Base-by-base conservation (phyloP, 1,284 basidiomycete species). In the Malassezia equina region DNA sequence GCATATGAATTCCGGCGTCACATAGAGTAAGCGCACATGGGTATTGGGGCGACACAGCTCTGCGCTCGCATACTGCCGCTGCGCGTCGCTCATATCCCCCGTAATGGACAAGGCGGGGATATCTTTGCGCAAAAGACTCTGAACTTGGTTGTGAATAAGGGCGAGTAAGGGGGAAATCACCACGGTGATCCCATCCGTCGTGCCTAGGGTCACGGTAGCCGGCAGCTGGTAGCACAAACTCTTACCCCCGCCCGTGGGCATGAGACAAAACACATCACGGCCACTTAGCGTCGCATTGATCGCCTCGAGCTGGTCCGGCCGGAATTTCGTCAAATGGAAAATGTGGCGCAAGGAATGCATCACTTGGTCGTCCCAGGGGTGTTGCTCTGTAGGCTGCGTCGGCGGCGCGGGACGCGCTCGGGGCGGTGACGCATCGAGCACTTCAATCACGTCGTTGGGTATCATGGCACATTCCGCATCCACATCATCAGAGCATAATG, bases 221-320 rank as follows among this genome's bases (percentile, higher is more conserved):
- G 93, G 93, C 0, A 96, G 81, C 55, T 68, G 66, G 65, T 83
- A 81, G 36, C 78, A 80, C 23, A 81, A 62, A 72, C 79, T 78
- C 77, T 96, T 96, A 0, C 91, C 93, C 6, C 91, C 93, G 25
- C 93, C 93, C 0, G 93, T 98, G 0, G 94, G 93, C 84, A 96
- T 93, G 6, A 98, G 80, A 17, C 95, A 88, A 64, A 96, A 90
- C 12, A 90, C 88, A 68, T 98, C 91, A 45, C 80, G 81, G 2
- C 86, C 90, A 0, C 79, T 78, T 73, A 98, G 78, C 0, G 86
- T 84, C 3, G 84, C 85, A 47, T 83, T 81, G 65, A 96, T 88
- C 0, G 88, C 90, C 67, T 88, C 85, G 33, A 88, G 80, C 74
- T 96, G 94, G 72, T 95, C 88, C 4, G 76, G 77, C 13, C 91